phyloP scores from a whole-genome alignment of 768 basidiomycete species.

The Russula sp. region DNA sequence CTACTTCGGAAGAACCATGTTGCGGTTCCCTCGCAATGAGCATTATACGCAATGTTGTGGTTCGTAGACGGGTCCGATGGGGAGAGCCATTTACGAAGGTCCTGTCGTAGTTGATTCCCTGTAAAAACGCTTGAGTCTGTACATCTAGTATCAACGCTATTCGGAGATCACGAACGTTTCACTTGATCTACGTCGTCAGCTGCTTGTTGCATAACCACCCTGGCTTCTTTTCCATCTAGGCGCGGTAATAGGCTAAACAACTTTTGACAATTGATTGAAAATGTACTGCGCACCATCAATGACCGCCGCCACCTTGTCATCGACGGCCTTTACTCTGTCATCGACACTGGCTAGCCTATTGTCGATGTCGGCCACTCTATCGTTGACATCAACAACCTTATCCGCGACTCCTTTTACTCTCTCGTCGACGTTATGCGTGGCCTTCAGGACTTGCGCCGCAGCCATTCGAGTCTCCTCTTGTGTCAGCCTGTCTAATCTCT shows the following conservation, averaged over 20 bases:
- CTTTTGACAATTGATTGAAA: background rate
- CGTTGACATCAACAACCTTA: too few relatives aligned
- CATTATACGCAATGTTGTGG: background rate
- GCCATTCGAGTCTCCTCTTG: background rate
- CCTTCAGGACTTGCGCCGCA: background rate
- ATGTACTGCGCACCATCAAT: background rate
- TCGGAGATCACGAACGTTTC: background rate
- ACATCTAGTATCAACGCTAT: background rate
- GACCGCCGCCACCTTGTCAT: background rate
- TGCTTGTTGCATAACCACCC: background rate
- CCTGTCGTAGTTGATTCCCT: background rate
- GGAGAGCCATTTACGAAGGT: conserved; percentile 9
- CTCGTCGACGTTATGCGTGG: background rate
- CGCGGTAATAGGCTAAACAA: background rate
- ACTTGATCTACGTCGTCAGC: background rate
- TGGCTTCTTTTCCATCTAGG: background rate
- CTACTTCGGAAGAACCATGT: conserved; percentile 7
- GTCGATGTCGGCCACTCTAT: too few relatives aligned
- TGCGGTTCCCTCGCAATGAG: background rate
- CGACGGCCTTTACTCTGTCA: too few relatives aligned
- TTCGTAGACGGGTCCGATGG: conserved; percentile 12
- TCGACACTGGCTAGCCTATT: background rate
- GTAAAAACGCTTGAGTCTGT: background rate
- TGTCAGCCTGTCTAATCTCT: conserved; percentile 6
- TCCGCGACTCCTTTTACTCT: background rate